Percentiles rank a stretch among this genome's conserved stretches.
Evolutionary conservation across 176 grass and related monocot genomes (phyloP).

Genomic region (Elaeis guineensis): DNA sequence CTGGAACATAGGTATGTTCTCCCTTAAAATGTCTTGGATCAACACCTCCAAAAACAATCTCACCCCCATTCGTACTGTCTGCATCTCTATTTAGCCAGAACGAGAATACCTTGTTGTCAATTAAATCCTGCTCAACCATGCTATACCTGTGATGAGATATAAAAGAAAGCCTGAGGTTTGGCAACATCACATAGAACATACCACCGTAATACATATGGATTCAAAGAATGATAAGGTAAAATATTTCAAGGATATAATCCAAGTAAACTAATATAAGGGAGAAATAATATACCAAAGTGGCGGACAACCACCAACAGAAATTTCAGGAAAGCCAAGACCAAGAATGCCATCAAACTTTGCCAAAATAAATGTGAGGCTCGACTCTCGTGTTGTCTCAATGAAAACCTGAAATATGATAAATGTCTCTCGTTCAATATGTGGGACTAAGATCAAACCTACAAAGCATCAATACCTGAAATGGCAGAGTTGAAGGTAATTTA

Average conservation of each 20-base stretch:
- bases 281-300: conserved; percentile 53
- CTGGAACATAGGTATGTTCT: conserved; percentile 69
- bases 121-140: conserved; percentile 68
- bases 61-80: conserved; percentile 48
- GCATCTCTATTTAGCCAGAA: conserved; percentile 83
- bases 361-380: conserved; percentile 46
- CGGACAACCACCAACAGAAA: conserved; percentile 61
- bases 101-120: conserved; percentile 64
- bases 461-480: not conserved
- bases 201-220: no score
- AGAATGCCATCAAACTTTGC: conserved; percentile 96
- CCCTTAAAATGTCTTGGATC: conserved; percentile 71
- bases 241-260: no score
- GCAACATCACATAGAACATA: no score
- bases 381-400: conserved; percentile 73
- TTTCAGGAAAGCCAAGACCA: conserved; percentile 88
- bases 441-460: no score
- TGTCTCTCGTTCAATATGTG: not conserved
- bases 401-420: conserved; percentile 45
- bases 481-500: not conserved
- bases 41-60: conserved; percentile 79
- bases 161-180: not conserved
- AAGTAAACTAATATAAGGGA: no score
- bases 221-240: no score
- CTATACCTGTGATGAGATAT: conserved; percentile 41